Evolutionary conservation across 306 rosid genomes (phyloP).

Genomic region (Purshia tridentata): DNA sequence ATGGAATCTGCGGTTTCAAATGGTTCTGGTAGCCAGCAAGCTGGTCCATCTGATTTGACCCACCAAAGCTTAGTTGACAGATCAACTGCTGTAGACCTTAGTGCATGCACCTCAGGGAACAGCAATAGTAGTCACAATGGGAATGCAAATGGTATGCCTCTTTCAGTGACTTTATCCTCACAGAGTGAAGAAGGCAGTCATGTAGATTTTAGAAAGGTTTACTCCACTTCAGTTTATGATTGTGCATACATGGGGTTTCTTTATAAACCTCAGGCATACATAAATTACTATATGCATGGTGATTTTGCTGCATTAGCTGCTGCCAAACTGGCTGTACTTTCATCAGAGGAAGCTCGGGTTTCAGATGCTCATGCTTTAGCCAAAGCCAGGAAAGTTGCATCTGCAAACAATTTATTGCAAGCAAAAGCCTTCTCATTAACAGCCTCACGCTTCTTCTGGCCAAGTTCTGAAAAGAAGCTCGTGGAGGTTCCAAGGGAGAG

Average conservation of each 20-base stretch:
- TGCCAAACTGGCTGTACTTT: conserved; percentile 58
- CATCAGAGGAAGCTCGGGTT: conserved; percentile 72
- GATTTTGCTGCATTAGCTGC: conserved; percentile 98
- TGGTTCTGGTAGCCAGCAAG: conserved; percentile 41
- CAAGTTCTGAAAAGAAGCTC: conserved; percentile 83
- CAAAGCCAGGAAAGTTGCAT: conserved; percentile 52
- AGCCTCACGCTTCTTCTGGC: conserved; percentile 97
- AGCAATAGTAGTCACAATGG: conserved; percentile 28
- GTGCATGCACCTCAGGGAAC: conserved; percentile 35
- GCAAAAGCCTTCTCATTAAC: conserved; percentile 77
- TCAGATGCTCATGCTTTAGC: conserved; percentile 55
- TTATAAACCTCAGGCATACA: conserved; percentile 67
- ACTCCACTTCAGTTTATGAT: conserved; percentile 28
- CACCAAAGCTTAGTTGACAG: conserved; percentile 36
- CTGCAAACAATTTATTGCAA: conserved; percentile 61
- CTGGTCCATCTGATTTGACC: conserved; percentile 28
- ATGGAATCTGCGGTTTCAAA: conserved; percentile 26
- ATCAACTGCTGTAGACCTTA: conserved; percentile 31
- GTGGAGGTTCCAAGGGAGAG: conserved; percentile 99
- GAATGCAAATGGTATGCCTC: conserved; percentile 32
- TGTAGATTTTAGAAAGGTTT: conserved; percentile 44
- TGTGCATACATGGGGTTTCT: conserved; percentile 56
- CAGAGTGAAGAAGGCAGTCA: conserved; percentile 44
- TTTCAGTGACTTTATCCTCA: conserved; percentile 38
- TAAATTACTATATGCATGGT: conserved; percentile 81